These are phyloP conservation scores for Zymoseptoria ardabiliae DNA, from an alignment of 2,329 filamentous ascomycete genomes.

Conservation along the genomic window DNA sequence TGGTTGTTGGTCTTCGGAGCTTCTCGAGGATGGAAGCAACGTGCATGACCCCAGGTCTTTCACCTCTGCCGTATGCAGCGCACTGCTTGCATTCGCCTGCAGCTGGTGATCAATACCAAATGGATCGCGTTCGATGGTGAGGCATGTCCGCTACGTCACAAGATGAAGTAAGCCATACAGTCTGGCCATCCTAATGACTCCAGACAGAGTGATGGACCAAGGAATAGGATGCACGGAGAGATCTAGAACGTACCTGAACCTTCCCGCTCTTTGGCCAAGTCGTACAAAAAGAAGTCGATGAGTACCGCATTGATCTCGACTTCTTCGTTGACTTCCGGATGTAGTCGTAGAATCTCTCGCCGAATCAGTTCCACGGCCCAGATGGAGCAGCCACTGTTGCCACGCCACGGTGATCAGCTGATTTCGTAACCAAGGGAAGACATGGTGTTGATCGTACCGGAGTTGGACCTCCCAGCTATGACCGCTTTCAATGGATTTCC, in stretches of 20 bases:
- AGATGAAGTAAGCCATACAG: conserved; percentile 1
- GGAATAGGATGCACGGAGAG: no score
- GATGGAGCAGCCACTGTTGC: conserved; percentile 66
- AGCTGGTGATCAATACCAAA: conserved; percentile 98
- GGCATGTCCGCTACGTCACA: conserved; percentile 43
- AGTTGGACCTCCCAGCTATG: conserved; percentile 79
- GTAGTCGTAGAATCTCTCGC: conserved; percentile 65
- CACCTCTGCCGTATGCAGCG: no score
- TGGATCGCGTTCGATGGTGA: conserved; percentile 84
- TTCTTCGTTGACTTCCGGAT: conserved; percentile 52
- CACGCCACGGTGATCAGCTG: neutral
- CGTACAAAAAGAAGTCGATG: conserved; percentile 96
- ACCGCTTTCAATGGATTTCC: conserved; percentile 61
- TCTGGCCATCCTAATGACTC: neutral
- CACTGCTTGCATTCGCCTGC: no score
- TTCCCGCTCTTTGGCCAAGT: conserved; percentile 84
- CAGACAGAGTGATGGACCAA: neutral
- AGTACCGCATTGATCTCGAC: conserved; percentile 70
- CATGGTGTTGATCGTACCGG: conserved; percentile 37
- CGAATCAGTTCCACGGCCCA: conserved; percentile 90
- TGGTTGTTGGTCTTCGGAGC: no score
- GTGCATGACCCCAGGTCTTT: no score
- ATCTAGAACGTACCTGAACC: conserved; percentile 30
- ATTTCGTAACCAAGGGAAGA: neutral
- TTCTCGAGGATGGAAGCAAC: no score